Evolutionary conservation across 2,329 filamentous ascomycete species (phyloP), one percentile per base, ranked within the genome.

Genomic region (Clonostachys rhizophaga): DNA sequence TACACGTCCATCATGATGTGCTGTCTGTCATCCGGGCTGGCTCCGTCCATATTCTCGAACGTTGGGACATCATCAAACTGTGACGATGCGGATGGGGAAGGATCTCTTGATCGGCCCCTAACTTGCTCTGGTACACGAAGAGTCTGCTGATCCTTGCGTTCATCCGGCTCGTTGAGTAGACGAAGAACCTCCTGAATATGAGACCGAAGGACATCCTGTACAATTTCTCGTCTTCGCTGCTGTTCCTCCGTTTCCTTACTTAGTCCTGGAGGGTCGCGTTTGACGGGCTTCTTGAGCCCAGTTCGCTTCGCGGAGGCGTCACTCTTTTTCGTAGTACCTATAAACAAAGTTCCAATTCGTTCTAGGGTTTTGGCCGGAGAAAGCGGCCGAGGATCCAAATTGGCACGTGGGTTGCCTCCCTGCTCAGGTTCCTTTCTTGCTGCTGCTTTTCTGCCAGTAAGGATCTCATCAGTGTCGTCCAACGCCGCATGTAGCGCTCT

Each of bases 1-100:
- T 81, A 81, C 2, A 77, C 70, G 4, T 70, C 61, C 65, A 81
- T 71, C n/a, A 81, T 68, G 11, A 64, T 64, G 18, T 68, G 59
- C 50, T 80, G 75, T 34, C 75, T 69, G 14, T 74, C 67, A 24
- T 78, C 75, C 0, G 75, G 71, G 12, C 68, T 64, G 0, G 71
- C 71, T 10, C 68, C 61, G 47, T 71, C 66, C 34, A 81, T 71
- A 11, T 75, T 69, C 13, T 70, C 65, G 34, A 79, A 75, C 5
- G 57, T 55, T 55, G 53, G 4, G 46, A 46, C 43, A 50, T n/a
- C 42, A n/a, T 44, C 33, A 8, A 33, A 12, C 14, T 24, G 40
- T 20, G 20, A 42, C 2, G 33, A 14, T 2, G 13, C 33, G 14
- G 43, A 37, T 17, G 14, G 16, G 4, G 33, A 36, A 30, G 24